phyloP scores from a whole-genome alignment of 352 stramenopile species.

The Aphanomyces invadans region DNA sequence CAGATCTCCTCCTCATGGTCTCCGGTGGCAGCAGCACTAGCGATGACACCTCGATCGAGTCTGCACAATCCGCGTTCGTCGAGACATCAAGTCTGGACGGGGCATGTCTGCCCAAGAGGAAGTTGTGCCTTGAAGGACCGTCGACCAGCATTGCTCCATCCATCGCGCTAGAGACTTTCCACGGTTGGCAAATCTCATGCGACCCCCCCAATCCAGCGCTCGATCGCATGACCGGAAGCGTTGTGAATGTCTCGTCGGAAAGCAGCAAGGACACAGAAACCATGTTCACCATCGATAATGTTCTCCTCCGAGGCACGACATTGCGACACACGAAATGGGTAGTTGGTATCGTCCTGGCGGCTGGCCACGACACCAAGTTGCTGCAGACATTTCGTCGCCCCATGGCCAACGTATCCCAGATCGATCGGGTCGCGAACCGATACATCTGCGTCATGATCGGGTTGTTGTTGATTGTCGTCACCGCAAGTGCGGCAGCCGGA shows the following conservation, averaged over 20 bases:
- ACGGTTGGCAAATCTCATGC: constrained; percentile 51
- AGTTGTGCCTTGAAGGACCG: constrained; percentile 54
- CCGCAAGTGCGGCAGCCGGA: neutral
- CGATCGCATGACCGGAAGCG: constrained; percentile 63
- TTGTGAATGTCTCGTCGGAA: constrained; percentile 25
- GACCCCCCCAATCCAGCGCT: constrained; percentile 68
- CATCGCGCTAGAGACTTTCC: constrained; percentile 31
- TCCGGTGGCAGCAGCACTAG: constrained; percentile 48
- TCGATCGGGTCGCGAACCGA: constrained; percentile 63
- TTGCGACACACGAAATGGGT: constrained; percentile 78
- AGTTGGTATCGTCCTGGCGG: constrained; percentile 62
- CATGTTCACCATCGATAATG: constrained; percentile 66
- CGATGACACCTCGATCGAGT: neutral
- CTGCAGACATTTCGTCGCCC: constrained; percentile 76
- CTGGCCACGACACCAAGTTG: constrained; percentile 72
- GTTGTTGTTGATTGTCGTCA: constrained; percentile 39
- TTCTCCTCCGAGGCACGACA: constrained; percentile 68
- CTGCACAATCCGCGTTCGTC: constrained; percentile 46
- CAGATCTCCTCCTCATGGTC: constrained; percentile 86
- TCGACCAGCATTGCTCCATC: constrained; percentile 30
- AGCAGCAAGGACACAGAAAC: constrained; percentile 34
- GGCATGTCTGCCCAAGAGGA: constrained; percentile 72
- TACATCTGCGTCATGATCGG: constrained; percentile 75
- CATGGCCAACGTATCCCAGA: constrained; percentile 69
- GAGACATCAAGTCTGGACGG: constrained; percentile 76